Base-by-base conservation (phyloP, 768 basidiomycete species). In the Collybiopsis confluens region DNA sequence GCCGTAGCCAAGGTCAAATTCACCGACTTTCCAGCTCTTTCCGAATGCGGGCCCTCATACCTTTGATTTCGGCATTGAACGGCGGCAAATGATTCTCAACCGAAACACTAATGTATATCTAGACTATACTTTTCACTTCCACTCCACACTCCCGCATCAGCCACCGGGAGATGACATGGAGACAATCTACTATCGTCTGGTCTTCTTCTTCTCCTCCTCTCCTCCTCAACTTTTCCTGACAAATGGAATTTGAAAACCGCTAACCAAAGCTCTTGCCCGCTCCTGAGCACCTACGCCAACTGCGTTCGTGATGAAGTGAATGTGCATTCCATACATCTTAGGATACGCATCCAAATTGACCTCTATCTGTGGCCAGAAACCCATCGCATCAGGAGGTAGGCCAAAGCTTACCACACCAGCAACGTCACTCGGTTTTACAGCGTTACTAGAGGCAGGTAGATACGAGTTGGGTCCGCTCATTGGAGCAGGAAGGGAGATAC, bases 351-450 rank as follows among this genome's bases (percentile, higher is more conserved):
- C 95, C 40, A 88, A 69, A 66, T 97, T 97, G 68, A 93, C 86
- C 72, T 98, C 96, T 54, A 98, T 88, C 71, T 96, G 91, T 1
- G 96, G 96, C 76, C 98, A 99, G 61, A 95, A 78, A 6, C 79
- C 84, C 80, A 99, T 87, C 0, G 95, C 92, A 3, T 75, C 70
- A 1, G 92, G 85, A 0, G 88, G 83, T 2, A 99, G 76, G 45
- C 96, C 96, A 61, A 98, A 86, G 2, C 86, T 83, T 47, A 98
- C 90, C 18, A 96, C 92, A 47, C 97, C 95, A 0, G 88, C 79
- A 1, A 91, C 89, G 1, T 86, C 83, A 52, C 82, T 85, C 1
- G 91, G 86, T 1, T 85, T 88, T 58, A 86, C 81, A 38, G 80
- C 72, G 35, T 80, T 84, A n/a, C 81, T 76, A 1, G 84, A 85